These are phyloP conservation scores for Arxiozyma slooffiae DNA, from an alignment of 1,139 yeast species.

Conservation along the genomic window DNA sequence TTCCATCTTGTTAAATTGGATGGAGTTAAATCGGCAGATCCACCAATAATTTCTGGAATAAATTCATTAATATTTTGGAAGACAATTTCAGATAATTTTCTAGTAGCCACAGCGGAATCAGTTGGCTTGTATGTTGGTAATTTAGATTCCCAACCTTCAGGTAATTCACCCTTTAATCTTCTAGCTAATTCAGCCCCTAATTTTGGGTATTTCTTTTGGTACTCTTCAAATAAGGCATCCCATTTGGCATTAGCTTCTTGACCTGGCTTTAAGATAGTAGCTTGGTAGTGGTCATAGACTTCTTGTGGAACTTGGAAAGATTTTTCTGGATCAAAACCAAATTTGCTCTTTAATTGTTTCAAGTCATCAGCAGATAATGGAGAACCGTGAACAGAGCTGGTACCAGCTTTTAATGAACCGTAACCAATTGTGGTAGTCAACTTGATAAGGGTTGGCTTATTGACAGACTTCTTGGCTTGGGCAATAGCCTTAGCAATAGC, in stretches of 20 bases:
- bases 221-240: conserved; percentile 54
- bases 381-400: conserved; percentile 93
- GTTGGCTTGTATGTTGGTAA: conserved; percentile 72
- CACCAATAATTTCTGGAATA: conserved; percentile 90
- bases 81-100: conserved; percentile 87
- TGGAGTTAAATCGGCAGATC: conserved; percentile 97
- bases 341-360: conserved; percentile 71
- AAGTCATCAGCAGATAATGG: conserved; percentile 94
- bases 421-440: conserved; percentile 87
- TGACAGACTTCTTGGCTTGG: conserved; percentile 50
- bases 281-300: conserved; percentile 61
- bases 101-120: conserved; percentile 83
- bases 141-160: conserved; percentile 68
- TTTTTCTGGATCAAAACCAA: conserved; percentile 85
- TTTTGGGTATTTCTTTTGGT: conserved; percentile 64
- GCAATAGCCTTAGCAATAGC: conserved; percentile 68
- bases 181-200: conserved; percentile 73
- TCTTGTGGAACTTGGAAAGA: conserved; percentile 73
- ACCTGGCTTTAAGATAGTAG: conserved; percentile 52
- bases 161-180: conserved; percentile 74
- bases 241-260: conserved; percentile 63
- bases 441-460: conserved; percentile 88
- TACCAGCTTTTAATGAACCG: conserved; percentile 82
- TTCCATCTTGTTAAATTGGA: conserved; percentile 91
- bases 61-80: conserved; percentile 52